Evolutionary conservation across 169 alveolate genomes (phyloP).

Genomic region (Neospora caninum): DNA sequence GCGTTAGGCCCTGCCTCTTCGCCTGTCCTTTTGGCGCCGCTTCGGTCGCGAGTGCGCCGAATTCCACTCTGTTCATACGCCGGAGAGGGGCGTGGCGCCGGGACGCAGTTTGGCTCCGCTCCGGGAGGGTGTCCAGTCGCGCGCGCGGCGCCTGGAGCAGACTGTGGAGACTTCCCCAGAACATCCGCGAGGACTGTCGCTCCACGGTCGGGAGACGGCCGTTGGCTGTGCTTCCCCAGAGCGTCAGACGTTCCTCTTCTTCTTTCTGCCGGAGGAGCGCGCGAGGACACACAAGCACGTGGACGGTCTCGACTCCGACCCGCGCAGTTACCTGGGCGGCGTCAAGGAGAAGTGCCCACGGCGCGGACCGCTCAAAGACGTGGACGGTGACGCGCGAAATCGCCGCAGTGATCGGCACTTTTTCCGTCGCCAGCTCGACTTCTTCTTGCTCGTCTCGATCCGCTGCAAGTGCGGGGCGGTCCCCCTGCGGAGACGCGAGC

Average conservation of each 20-base stretch:
- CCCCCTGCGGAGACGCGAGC: background rate
- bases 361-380: conserved; percentile 14
- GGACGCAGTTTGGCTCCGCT: conserved; percentile 27
- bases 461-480: background rate
- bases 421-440: background rate
- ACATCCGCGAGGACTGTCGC: background rate
- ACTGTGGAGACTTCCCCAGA: background rate
- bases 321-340: background rate
- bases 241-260: background rate
- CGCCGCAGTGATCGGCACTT: background rate
- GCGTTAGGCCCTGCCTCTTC: background rate
- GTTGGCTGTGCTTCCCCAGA: background rate
- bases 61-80: background rate
- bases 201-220: background rate
- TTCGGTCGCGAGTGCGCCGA: conserved; percentile 35
- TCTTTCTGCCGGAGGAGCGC: background rate
- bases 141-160: background rate
- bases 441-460: background rate
- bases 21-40: conserved; percentile 6
- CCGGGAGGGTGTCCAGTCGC: conserved; percentile 14
- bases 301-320: background rate
- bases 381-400: background rate
- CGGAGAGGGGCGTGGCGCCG: conserved; percentile 41
- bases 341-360: background rate
- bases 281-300: background rate